phyloP scores from a whole-genome alignment of 1,139 yeast species.

The Geotrichum citri-aurantii region DNA sequence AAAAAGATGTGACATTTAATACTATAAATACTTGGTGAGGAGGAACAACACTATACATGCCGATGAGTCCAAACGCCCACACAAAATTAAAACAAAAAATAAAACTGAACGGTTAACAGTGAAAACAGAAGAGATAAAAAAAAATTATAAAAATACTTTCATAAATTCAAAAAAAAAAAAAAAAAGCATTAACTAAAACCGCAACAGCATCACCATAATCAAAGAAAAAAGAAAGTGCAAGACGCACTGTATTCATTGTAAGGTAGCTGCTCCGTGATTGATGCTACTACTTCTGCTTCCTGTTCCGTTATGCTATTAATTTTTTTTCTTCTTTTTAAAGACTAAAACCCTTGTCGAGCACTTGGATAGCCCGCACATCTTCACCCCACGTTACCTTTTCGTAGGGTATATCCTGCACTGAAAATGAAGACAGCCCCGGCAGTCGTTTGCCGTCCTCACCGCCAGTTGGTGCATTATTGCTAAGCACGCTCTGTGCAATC shows the following conservation, averaged over 20 bases:
- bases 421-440: constrained; percentile 9
- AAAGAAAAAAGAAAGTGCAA: not conserved
- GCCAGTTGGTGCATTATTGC: not conserved
- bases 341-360: constrained; percentile 28
- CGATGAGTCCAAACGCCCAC: no score
- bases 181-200: not conserved
- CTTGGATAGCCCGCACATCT: constrained; percentile 33
- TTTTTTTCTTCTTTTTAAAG: not conserved
- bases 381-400: constrained; percentile 31
- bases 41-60: not conserved
- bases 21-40: not conserved
- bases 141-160: not conserved
- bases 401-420: constrained; percentile 27
- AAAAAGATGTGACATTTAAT: not conserved
- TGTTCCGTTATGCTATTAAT: not conserved
- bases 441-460: not conserved
- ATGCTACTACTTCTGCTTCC: no score
- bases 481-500: not conserved
- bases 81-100: constrained; percentile 2
- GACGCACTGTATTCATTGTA: no score
- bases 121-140: not conserved
- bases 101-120: not conserved
- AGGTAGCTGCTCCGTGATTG: no score
- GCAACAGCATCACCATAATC: not conserved
- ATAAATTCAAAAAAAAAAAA: not conserved